phyloP scores from a whole-genome alignment of 2,329 filamentous ascomycete genomes.

The Phialocephala sp. region DNA sequence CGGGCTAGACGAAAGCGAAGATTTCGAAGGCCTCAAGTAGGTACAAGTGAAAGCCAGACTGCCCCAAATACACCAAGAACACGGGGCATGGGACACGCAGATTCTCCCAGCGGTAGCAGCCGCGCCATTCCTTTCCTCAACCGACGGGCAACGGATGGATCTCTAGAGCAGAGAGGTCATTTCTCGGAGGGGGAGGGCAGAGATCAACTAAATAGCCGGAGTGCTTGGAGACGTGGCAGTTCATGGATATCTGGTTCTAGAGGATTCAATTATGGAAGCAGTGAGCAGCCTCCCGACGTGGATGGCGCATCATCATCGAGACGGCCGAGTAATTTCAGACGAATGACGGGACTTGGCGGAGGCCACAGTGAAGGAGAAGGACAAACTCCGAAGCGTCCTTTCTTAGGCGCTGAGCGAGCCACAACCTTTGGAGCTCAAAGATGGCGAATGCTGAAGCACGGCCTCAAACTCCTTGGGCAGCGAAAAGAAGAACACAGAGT shows the following conservation, averaged over 20 bases:
- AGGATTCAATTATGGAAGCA: conserved; percentile 53
- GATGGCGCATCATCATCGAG: conserved; percentile 59
- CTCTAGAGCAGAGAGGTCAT: conserved; percentile 63
- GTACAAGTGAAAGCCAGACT: conserved; percentile 62
- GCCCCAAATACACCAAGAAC: conserved; percentile 65
- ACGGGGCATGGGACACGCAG: conserved; percentile 29
- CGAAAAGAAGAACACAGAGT: conserved; percentile 84
- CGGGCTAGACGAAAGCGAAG: conserved; percentile 69
- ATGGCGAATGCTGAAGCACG: conserved; percentile 93
- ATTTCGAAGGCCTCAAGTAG: conserved; percentile 61
- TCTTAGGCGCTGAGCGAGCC: conserved; percentile 68
- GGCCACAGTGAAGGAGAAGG: conserved; percentile 70
- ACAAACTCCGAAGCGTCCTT: conserved; percentile 59
- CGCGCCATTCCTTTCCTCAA: conserved; percentile 56
- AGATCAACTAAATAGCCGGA: conserved; percentile 61
- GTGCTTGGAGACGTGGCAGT: conserved; percentile 63
- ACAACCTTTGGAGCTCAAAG: conserved; percentile 79
- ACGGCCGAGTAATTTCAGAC: conserved; percentile 67
- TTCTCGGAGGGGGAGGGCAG: conserved; percentile 79
- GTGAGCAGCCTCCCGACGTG: conserved; percentile 57
- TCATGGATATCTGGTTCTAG: conserved; percentile 54
- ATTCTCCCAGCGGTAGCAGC: conserved; percentile 37
- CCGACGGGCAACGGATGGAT: conserved; percentile 68
- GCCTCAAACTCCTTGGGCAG: conserved; percentile 77
- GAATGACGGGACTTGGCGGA: conserved; percentile 64